These are phyloP conservation scores for Sarcomyxa edulis DNA, from an alignment of 768 basidiomycete species.

Conservation along the genomic window DNA sequence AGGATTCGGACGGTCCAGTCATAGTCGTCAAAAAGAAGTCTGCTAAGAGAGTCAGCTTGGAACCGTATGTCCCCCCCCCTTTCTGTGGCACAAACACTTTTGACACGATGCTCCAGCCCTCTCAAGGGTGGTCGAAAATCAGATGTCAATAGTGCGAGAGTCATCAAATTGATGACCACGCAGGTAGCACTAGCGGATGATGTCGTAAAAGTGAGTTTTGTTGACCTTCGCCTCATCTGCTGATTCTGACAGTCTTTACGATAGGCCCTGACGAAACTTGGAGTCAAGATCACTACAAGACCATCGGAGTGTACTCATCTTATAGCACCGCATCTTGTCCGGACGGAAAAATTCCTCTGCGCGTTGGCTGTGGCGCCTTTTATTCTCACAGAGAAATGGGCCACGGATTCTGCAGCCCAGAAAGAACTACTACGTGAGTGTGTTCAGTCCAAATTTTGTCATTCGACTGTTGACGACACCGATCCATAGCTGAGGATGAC, in stretches of 20 bases:
- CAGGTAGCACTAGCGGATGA: conserved; percentile 53
- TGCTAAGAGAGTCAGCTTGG: no score
- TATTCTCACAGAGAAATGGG: conserved; percentile 68
- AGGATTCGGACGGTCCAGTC: no score
- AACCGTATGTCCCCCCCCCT: no score
- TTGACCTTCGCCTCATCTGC: neutral
- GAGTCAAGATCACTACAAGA: conserved; percentile 57
- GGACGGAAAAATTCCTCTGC: conserved; percentile 87
- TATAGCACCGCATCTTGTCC: conserved; percentile 58
- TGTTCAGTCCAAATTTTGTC: conserved; percentile 1
- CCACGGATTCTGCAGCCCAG: conserved; percentile 48
- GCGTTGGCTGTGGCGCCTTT: conserved; percentile 61
- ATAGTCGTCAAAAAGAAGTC: no score
- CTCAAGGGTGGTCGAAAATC: neutral
- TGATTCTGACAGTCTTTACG: conserved; percentile 1
- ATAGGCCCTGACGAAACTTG: conserved; percentile 60
- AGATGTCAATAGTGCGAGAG: neutral
- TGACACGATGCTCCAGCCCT: no score
- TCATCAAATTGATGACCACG: conserved; percentile 61
- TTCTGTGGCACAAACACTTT: no score
- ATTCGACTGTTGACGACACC: conserved; percentile 1
- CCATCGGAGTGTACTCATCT: conserved; percentile 77
- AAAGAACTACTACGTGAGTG: conserved; percentile 61
- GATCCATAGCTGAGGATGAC: conserved; percentile 50
- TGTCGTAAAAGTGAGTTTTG: conserved; percentile 48